A percentile compares a stretch with the other conserved stretches of the same genome.
Conservation (phyloP, 2,329 filamentous ascomycete species). For the Clonostachys solani region DNA sequence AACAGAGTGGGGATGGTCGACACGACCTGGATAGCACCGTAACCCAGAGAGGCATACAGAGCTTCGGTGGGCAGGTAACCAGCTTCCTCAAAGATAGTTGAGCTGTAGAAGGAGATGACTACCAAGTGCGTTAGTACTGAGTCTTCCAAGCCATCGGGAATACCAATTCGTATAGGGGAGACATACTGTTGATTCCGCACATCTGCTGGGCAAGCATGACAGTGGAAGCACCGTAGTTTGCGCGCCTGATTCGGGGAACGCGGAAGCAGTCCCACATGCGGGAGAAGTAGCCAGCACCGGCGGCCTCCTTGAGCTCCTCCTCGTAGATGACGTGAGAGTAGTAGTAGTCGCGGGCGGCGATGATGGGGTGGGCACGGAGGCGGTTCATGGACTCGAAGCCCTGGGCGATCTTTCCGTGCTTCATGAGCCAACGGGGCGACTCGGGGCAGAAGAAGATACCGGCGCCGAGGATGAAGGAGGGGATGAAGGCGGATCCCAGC, state of each 20-base stretch:
- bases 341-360: slow-evolving; percentile 57
- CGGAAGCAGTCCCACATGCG: slow-evolving; percentile 62
- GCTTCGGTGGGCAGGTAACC: slow-evolving; percentile 18
- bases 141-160: too few species aligned
- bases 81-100: slow-evolving; percentile 17
- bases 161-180: slow-evolving; percentile 25
- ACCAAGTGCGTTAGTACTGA: too few species aligned
- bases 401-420: slow-evolving; percentile 55
- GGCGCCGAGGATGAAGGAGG: slow-evolving; percentile 45
- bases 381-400: slow-evolving; percentile 52
- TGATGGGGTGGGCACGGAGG: slow-evolving; percentile 48
- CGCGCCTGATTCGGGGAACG: slow-evolving; percentile 63
- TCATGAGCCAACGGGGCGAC: slow-evolving; percentile 61
- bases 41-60: slow-evolving; percentile 23
- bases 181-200: slow-evolving; percentile 65
- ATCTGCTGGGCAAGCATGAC: slow-evolving; percentile 79
- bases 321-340: slow-evolving; percentile 40
- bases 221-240: slow-evolving; percentile 70
- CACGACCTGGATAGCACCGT: slow-evolving; percentile 23
- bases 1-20: slow-evolving; percentile 22
- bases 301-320: slow-evolving; percentile 29
- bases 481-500: slow-evolving; percentile 43
- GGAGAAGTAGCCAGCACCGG: slow-evolving; percentile 31
- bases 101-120: slow-evolving; percentile 23
- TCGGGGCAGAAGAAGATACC: slow-evolving; percentile 60